Percentiles rank a stretch among this genome's conserved stretches.
Evolutionary conservation across 2,329 filamentous ascomycete genomes (phyloP).

Genomic region (Fusarium austroafricanum): DNA sequence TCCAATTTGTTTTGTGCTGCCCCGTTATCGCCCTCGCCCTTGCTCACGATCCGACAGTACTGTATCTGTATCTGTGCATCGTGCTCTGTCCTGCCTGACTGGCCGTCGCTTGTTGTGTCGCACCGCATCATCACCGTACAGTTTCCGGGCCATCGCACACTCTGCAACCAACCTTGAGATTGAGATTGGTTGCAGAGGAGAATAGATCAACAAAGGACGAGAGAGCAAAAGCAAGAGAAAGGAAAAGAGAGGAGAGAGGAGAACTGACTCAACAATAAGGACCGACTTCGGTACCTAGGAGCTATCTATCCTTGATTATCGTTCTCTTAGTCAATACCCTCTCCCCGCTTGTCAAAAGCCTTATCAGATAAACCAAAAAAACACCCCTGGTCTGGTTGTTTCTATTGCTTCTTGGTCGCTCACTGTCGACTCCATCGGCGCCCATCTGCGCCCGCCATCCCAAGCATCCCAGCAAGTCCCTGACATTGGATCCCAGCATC

Average conservation of each 20-base stretch:
- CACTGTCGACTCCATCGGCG: slow-evolving; percentile 43
- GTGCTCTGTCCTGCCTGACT: background rate
- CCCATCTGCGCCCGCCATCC: slow-evolving; percentile 48
- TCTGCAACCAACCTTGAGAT: background rate
- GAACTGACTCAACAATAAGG: slow-evolving; percentile 30
- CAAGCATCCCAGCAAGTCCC: slow-evolving; percentile 40
- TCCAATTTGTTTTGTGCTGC: slow-evolving; percentile 15
- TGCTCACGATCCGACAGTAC: slow-evolving; percentile 13
- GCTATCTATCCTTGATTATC: slow-evolving; percentile 22
- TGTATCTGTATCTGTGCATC: background rate
- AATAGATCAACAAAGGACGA: background rate
- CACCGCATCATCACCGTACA: slow-evolving; percentile 19
- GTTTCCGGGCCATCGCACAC: slow-evolving; percentile 15
- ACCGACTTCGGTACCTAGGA: slow-evolving; percentile 22
- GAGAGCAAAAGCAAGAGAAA: background rate
- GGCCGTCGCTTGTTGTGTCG: slow-evolving; percentile 3
- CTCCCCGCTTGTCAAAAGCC: slow-evolving; percentile 44
- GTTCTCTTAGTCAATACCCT: slow-evolving; percentile 41
- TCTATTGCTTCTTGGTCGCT: background rate
- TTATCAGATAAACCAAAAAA: slow-evolving; percentile 45
- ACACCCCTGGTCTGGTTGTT: slow-evolving; percentile 31
- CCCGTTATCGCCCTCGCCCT: slow-evolving; percentile 37
- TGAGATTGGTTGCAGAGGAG: background rate
- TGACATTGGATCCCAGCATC: slow-evolving; percentile 45
- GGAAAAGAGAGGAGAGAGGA: background rate